phyloP scores from a whole-genome alignment of 1,284 basidiomycete species.

The Trametes pubescens region DNA sequence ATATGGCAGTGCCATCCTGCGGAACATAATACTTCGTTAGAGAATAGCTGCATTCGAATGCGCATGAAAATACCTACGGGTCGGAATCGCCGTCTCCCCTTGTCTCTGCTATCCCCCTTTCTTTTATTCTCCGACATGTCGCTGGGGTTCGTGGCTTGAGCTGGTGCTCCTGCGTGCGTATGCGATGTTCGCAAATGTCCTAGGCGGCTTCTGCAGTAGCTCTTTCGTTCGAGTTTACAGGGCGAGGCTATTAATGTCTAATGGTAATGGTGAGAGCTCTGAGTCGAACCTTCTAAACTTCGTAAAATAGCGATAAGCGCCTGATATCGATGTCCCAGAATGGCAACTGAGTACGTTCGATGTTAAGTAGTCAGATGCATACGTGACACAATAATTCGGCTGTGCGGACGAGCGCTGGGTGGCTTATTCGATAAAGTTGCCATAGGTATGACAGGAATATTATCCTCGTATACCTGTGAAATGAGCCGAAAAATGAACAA shows the following conservation, averaged over 20 bases:
- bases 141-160: neutral
- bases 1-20: conserved; percentile 71
- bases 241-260: too few relatives aligned
- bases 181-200: neutral
- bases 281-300: neutral
- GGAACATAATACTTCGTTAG: neutral
- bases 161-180: too few relatives aligned
- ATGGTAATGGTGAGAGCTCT: neutral
- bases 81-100: conserved; percentile 36
- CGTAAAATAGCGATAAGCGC: conserved; percentile 8
- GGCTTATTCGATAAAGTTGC: too few relatives aligned
- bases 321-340: neutral
- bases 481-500: too few relatives aligned
- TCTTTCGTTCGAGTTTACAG: too few relatives aligned
- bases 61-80: conserved; percentile 27
- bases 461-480: too few relatives aligned
- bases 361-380: too few relatives aligned
- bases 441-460: too few relatives aligned
- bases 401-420: too few relatives aligned
- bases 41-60: too few relatives aligned
- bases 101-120: conserved; percentile 38
- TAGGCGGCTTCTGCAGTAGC: too few relatives aligned
- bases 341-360: conserved; percentile 10
- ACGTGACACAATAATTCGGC: too few relatives aligned
- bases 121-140: conserved; percentile 39